phyloP scores from a whole-genome alignment of 768 basidiomycete genomes.

The Floccularia luteovirens region DNA sequence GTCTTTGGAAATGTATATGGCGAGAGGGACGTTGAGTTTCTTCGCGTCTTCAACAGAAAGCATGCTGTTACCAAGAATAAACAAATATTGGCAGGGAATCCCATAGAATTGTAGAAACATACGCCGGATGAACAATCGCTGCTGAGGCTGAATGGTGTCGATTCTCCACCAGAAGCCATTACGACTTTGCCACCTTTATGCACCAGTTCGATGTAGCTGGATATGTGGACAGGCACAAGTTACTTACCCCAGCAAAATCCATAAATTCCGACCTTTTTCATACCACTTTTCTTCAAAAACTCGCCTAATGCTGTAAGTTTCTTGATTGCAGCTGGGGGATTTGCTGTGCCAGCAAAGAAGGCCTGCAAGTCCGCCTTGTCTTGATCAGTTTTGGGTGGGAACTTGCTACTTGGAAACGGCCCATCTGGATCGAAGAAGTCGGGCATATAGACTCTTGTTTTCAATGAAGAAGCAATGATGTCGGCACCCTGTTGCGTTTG shows the following conservation, averaged over 20 bases:
- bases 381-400: conserved; percentile 46
- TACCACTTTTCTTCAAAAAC: conserved; percentile 32
- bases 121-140: conserved; percentile 54
- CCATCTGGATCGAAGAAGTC: conserved; percentile 53
- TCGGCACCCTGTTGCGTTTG: conserved; percentile 63
- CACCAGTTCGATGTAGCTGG: neutral
- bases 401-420: conserved; percentile 40
- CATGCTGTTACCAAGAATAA: conserved; percentile 27
- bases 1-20: conserved; percentile 49
- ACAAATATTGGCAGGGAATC: neutral
- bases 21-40: conserved; percentile 44
- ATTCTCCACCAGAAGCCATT: conserved; percentile 26
- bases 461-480: conserved; percentile 43
- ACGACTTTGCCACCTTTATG: conserved; percentile 42
- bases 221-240: neutral
- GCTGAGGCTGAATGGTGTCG: conserved; percentile 40
- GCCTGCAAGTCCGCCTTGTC: conserved; percentile 44
- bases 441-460: conserved; percentile 56
- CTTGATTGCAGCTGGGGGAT: conserved; percentile 24
- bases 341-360: conserved; percentile 53
- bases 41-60: conserved; percentile 41
- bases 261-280: conserved; percentile 37
- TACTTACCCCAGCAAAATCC: conserved; percentile 52
- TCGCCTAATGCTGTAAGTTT: conserved; percentile 35
- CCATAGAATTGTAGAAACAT: conserved; percentile 10